Conservation (phyloP, 2,329 filamentous ascomycete genomes). For the Sclerotinia nivalis region DNA sequence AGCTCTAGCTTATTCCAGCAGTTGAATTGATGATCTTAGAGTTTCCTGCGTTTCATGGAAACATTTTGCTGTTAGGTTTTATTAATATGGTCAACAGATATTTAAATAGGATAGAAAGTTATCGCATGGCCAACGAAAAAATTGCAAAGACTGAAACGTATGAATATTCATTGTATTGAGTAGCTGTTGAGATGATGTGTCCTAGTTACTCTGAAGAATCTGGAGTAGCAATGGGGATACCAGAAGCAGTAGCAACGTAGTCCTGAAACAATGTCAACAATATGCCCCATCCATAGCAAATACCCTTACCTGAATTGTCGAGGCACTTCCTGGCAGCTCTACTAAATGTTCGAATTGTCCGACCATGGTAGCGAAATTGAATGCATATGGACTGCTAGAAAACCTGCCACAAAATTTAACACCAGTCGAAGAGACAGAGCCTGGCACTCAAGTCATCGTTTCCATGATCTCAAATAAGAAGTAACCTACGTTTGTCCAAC, state of each 20-base stretch:
- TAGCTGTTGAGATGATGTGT: not conserved
- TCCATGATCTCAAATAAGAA: not conserved
- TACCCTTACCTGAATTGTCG: conserved; percentile 9
- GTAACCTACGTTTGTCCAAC: conserved; percentile 13
- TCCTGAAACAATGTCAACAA: conserved; percentile 6
- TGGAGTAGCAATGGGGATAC: not conserved
- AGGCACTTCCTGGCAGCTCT: conserved; percentile 10
- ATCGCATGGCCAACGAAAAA: not conserved
- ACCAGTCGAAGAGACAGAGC: not conserved
- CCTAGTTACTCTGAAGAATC: not conserved
- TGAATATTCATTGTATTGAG: not conserved
- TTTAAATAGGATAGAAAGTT: not conserved
- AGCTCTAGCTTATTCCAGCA: too few species aligned
- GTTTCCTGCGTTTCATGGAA: not conserved
- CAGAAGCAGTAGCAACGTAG: conserved; percentile 1
- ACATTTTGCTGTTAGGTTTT: not conserved
- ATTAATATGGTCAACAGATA: not conserved
- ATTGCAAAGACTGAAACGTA: not conserved
- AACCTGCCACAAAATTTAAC: conserved; percentile 2
- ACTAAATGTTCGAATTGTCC: conserved; percentile 16
- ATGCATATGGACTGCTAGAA: conserved; percentile 9
- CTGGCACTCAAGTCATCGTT: not conserved
- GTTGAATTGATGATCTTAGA: too few species aligned
- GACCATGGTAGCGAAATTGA: conserved; percentile 19
- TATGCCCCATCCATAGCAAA: not conserved